These are phyloP conservation scores for Porodaedalea pini DNA, from an alignment of 1,284 basidiomycete species.

Conservation along the genomic window DNA sequence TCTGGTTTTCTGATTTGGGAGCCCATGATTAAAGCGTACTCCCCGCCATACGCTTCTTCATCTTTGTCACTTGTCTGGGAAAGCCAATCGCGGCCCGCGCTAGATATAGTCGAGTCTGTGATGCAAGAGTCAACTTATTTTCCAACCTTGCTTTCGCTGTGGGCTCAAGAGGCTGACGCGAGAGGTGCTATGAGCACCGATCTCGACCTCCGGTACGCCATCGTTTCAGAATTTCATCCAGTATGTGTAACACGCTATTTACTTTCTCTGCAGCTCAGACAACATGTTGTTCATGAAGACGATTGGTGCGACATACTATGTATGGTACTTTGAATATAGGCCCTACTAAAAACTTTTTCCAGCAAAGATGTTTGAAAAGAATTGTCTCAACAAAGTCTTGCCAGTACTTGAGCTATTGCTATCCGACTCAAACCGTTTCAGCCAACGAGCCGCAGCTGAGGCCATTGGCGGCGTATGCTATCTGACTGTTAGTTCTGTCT, in stretches of 20 bases:
- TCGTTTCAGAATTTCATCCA: background rate
- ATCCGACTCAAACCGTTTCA: constrained; percentile 78
- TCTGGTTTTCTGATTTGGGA: constrained; percentile 90
- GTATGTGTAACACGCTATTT: background rate
- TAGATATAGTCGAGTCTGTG: constrained; percentile 54
- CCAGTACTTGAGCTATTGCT: constrained; percentile 57
- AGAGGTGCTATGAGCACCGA: constrained; percentile 37
- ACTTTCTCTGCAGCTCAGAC: constrained; percentile 34
- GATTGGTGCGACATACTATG: constrained; percentile 44
- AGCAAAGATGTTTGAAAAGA: constrained; percentile 68
- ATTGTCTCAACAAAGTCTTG: constrained; percentile 52
- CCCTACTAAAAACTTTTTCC: constrained; percentile 19
- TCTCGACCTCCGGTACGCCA: constrained; percentile 45
- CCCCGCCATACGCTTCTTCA: constrained; percentile 42
- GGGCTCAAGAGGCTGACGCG: constrained; percentile 71
- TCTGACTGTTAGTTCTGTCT: constrained; percentile 43
- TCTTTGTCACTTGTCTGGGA: constrained; percentile 62
- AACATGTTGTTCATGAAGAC: constrained; percentile 68
- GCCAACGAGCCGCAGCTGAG: constrained; percentile 89
- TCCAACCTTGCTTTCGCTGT: constrained; percentile 51
- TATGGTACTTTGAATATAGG: constrained; percentile 12
- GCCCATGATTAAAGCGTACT: constrained; percentile 67
- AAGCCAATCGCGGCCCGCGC: constrained; percentile 49
- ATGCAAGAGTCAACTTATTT: constrained; percentile 60
- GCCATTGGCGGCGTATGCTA: constrained; percentile 59